A percentile compares a stretch with the other conserved stretches of the same genome.
These are phyloP conservation scores for Takashimella koratensis DNA, from an alignment of 1,284 basidiomycete species.

Conservation along the genomic window DNA sequence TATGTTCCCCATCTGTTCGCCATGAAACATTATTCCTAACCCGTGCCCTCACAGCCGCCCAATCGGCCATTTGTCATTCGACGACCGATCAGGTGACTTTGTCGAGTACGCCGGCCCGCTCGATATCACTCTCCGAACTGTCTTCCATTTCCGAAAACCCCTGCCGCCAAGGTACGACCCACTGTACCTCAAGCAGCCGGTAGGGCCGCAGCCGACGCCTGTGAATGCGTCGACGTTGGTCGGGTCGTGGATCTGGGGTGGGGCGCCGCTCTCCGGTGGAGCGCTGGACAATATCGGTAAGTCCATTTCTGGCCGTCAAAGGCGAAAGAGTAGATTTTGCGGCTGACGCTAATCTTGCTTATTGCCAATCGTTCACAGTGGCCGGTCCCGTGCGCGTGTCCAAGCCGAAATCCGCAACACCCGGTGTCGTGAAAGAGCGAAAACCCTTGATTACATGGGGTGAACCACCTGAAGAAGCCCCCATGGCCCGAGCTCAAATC, in stretches of 20 bases:
- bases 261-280: slow-evolving; percentile 43
- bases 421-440: not conserved
- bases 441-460: slow-evolving; percentile 46
- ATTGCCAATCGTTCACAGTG: too few species aligned
- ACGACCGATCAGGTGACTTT: slow-evolving; percentile 49
- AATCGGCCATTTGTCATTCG: slow-evolving; percentile 41
- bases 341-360: not conserved
- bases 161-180: slow-evolving; percentile 45
- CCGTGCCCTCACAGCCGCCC: too few species aligned
- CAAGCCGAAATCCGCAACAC: slow-evolving; percentile 27
- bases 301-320: slow-evolving; percentile 26
- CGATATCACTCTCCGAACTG: slow-evolving; percentile 46
- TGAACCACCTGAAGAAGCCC: slow-evolving; percentile 28
- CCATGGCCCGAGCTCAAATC: slow-evolving; percentile 7
- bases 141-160: slow-evolving; percentile 50
- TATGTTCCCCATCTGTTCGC: too few species aligned
- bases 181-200: slow-evolving; percentile 26
- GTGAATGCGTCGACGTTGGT: slow-evolving; percentile 30
- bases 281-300: slow-evolving; percentile 43
- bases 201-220: slow-evolving; percentile 43
- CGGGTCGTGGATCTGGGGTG: slow-evolving; percentile 49
- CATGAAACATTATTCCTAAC: too few species aligned
- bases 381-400: slow-evolving; percentile 45
- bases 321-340: not conserved
- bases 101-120: slow-evolving; percentile 43